Conservation (phyloP, 2,329 filamentous ascomycete species). For the Phoma herbarum region DNA sequence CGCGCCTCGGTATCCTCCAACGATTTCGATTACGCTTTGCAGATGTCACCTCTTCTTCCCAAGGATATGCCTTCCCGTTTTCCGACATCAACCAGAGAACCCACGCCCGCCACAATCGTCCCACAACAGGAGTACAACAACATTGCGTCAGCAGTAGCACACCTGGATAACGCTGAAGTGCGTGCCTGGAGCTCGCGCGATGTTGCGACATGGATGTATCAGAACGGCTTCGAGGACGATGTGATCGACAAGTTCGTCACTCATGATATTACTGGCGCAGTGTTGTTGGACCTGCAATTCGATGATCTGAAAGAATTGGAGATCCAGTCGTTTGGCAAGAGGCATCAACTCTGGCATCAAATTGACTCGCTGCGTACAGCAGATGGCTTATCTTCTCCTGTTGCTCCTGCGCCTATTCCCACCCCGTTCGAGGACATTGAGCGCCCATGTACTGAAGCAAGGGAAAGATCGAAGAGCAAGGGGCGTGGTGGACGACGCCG, state of each 20-base stretch:
- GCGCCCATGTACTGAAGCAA: constrained; percentile 54
- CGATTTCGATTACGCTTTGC: constrained; percentile 65
- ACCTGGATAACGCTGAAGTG: constrained; percentile 68
- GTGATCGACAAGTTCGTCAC: constrained; percentile 85
- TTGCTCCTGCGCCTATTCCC: constrained; percentile 56
- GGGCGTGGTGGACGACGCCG: constrained; percentile 51
- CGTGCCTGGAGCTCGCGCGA: constrained; percentile 76
- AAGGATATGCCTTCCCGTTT: constrained; percentile 61
- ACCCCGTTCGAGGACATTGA: constrained; percentile 60
- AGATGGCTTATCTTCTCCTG: constrained; percentile 50
- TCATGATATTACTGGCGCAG: constrained; percentile 90
- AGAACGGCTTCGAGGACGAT: constrained; percentile 78
- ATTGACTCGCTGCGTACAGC: constrained; percentile 71
- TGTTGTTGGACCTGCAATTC: constrained; percentile 89
- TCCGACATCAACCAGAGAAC: constrained; percentile 54
- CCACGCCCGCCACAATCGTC: constrained; percentile 49
- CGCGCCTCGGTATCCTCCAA: constrained; percentile 71
- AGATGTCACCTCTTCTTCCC: constrained; percentile 77
- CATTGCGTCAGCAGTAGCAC: constrained; percentile 61
- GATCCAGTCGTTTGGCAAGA: constrained; percentile 82
- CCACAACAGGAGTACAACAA: constrained; percentile 58
- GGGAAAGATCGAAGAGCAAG: constrained; percentile 49
- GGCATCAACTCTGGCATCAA: constrained; percentile 81
- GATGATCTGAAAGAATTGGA: constrained; percentile 85
- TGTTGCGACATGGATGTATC: constrained; percentile 86